Evolutionary conservation across 805 yeast genomes (phyloP).

Genomic region (Grigorovia jiainica): DNA sequence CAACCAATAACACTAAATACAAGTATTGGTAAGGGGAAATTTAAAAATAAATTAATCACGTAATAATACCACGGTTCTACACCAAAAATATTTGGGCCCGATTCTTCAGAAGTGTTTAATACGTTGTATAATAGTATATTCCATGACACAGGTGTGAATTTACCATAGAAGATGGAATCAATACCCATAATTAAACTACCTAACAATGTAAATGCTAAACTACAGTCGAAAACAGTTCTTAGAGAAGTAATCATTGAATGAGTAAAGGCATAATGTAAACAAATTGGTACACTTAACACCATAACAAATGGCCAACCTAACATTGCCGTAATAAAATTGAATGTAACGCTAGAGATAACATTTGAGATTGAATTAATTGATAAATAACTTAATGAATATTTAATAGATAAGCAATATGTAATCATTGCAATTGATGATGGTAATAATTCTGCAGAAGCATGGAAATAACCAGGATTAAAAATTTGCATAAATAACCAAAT

Average conservation of each 20-base stretch:
- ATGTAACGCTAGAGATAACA: slow-evolving; percentile 21
- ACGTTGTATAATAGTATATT: slow-evolving; percentile 83
- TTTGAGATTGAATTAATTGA: slow-evolving; percentile 15
- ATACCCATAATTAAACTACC: slow-evolving; percentile 23
- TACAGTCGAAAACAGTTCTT: slow-evolving; percentile 21
- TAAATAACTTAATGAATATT: slow-evolving; percentile 21
- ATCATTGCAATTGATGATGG: slow-evolving; percentile 75
- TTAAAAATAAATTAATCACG: slow-evolving; percentile 54
- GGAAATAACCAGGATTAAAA: slow-evolving; percentile 74
- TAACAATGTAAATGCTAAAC: slow-evolving; percentile 13
- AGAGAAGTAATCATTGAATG: slow-evolving; percentile 19
- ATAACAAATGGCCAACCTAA: slow-evolving; percentile 89
- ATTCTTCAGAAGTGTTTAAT: slow-evolving; percentile 44
- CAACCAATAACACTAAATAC: slow-evolving; percentile 25
- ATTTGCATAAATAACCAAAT: slow-evolving; percentile 57
- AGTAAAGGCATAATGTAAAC: slow-evolving; percentile 29
- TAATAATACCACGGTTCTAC: slow-evolving; percentile 73
- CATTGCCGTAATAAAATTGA: slow-evolving; percentile 51
- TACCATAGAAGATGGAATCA: slow-evolving; percentile 57
- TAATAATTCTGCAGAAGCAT: slow-evolving; percentile 75
- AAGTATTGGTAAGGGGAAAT: slow-evolving; percentile 47
- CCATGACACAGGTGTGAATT: slow-evolving; percentile 58
- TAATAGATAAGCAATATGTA: slow-evolving; percentile 27
- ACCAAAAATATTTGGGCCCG: slow-evolving; percentile 90
- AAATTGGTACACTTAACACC: slow-evolving; percentile 53